Percentiles rank a stretch among this genome's conserved stretches.
phyloP scores from a whole-genome alignment of 2,329 filamentous ascomycete species.

The Pyrenophora teres region DNA sequence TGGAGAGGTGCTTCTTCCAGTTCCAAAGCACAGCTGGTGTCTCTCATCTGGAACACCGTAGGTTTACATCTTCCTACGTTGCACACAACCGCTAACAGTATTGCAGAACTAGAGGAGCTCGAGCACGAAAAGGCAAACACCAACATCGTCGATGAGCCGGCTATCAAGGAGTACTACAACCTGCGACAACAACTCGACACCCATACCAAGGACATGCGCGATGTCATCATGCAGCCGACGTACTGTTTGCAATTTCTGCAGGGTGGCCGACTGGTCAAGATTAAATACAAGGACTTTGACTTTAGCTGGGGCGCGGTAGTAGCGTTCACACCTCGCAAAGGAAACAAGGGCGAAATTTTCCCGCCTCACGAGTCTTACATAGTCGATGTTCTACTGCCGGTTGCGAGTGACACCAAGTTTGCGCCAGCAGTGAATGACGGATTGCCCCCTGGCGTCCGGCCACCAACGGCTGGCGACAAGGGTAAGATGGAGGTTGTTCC shows the following conservation, averaged over 20 bases:
- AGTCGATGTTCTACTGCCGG: conserved; percentile 76
- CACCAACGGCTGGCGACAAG: conserved; percentile 65
- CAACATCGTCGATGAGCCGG: conserved; percentile 81
- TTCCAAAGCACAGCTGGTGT: conserved; percentile 95
- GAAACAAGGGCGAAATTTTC: conserved; percentile 66
- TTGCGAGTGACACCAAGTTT: conserved; percentile 60
- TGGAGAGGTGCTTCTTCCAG: conserved; percentile 97
- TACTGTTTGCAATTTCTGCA: conserved; percentile 86
- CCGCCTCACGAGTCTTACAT: conserved; percentile 80
- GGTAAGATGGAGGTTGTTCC: conserved; percentile 82
- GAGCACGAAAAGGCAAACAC: conserved; percentile 75
- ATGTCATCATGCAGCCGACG: conserved; percentile 88
- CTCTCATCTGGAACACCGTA: conserved; percentile 74
- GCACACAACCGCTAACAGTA: conserved; percentile 1
- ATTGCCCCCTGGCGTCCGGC: conserved; percentile 65
- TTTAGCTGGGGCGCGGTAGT: conserved; percentile 95
- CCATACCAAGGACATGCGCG: conserved; percentile 86
- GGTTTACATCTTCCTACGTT: conserved; percentile 7
- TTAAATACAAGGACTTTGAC: conserved; percentile 78
- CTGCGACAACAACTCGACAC: conserved; percentile 80
- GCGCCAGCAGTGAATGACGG: conserved; percentile 67
- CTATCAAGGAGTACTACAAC: conserved; percentile 92
- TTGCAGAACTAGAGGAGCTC: conserved; percentile 71
- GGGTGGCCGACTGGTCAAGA: conserved; percentile 81
- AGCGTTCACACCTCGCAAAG: conserved; percentile 69